These are phyloP conservation scores for Pyrenophora teres DNA, from an alignment of 2,329 filamentous ascomycete species.

Conservation along the genomic window DNA sequence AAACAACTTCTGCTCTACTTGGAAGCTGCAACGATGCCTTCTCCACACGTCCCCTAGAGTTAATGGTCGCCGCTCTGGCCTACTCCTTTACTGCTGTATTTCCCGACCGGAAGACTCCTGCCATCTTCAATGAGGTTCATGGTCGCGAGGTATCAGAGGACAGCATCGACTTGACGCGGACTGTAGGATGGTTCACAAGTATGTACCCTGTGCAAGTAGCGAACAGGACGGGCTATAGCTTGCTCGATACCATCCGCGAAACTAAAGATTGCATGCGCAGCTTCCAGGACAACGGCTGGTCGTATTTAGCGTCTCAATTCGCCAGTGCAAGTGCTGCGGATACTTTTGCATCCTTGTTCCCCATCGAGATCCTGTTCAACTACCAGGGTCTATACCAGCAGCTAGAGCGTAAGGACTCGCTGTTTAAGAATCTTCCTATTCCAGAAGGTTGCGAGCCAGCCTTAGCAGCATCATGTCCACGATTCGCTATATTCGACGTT, in stretches of 20 bases:
- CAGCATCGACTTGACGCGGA: constrained; percentile 60
- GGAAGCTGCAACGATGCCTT: no score
- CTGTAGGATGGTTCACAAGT: constrained; percentile 64
- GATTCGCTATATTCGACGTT: neutral
- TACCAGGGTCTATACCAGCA: neutral
- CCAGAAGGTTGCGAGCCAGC: no score
- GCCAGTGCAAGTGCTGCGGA: neutral
- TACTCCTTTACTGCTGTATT: no score
- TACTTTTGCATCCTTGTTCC: neutral
- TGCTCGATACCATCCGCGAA: no score
- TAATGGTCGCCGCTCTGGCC: neutral
- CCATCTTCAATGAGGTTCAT: constrained; percentile 45
- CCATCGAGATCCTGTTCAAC: neutral
- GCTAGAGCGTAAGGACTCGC: neutral
- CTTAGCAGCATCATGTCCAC: neutral
- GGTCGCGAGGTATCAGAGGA: constrained; percentile 48
- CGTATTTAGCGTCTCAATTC: neutral
- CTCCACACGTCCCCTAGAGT: neutral
- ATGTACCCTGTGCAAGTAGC: no score
- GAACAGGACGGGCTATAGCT: neutral
- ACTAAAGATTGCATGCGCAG: neutral
- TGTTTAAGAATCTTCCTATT: neutral
- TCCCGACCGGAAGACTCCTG: constrained; percentile 1
- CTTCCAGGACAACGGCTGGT: neutral
- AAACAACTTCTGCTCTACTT: no score